Conservation (phyloP, 2,329 filamentous ascomycete genomes). For the Xylaria sp. region DNA sequence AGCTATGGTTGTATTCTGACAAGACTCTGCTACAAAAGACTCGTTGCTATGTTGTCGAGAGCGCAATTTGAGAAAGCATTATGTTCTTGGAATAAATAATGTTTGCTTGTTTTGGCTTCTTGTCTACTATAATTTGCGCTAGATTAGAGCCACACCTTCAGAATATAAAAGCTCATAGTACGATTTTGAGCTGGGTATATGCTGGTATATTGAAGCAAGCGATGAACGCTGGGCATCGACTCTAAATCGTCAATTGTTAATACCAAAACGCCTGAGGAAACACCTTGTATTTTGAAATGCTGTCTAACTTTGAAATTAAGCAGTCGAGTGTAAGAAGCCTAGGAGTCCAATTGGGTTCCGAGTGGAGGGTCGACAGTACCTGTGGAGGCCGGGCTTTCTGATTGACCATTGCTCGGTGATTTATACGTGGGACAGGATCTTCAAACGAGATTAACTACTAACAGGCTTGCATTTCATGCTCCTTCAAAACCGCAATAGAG, state of each 20-base stretch:
- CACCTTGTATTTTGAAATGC: neutral
- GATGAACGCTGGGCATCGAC: constrained; percentile 15
- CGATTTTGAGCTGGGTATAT: constrained; percentile 23
- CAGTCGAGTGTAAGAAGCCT: neutral
- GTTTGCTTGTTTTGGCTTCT: neutral
- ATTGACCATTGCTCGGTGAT: constrained; percentile 34
- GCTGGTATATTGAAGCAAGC: constrained; percentile 16
- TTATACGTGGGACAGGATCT: constrained; percentile 44
- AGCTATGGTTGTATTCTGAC: neutral
- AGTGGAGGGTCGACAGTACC: neutral
- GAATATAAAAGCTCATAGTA: neutral
- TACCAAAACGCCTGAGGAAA: constrained; percentile 5
- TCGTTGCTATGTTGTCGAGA: neutral
- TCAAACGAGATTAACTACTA: constrained; percentile 43
- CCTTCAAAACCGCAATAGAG: neutral
- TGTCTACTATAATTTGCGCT: neutral
- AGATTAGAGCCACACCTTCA: constrained; percentile 22
- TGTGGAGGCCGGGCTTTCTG: constrained; percentile 7
- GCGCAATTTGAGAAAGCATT: neutral
- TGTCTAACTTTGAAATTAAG: neutral
- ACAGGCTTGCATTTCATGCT: constrained; percentile 45
- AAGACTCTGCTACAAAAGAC: constrained; percentile 1
- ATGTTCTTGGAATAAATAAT: constrained; percentile 1
- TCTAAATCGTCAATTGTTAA: neutral
- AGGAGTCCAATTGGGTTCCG: neutral